Evolutionary conservation across 208 protist genomes (phyloP), one percentile per base, ranked within the genome.

Genomic region (Leishmania guyanensis): DNA sequence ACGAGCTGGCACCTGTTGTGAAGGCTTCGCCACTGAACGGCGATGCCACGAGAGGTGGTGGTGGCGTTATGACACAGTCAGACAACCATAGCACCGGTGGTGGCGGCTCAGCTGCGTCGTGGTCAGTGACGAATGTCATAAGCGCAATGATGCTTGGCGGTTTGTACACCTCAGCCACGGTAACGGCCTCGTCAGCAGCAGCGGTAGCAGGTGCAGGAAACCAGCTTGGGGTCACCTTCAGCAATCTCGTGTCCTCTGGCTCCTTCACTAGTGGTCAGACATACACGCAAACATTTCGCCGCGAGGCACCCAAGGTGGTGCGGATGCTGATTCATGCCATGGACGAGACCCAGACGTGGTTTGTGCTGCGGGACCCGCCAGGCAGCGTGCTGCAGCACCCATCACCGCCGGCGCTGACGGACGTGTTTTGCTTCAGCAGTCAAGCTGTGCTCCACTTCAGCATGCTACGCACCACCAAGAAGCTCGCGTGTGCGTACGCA

Each of bases 241-340:
- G 75, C 72, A 88, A 82, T 62, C 50, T 84, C 20, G 64, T 81
- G 33, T 81, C 81, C 65, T 65, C 84, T 22, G 75, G 79, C 66
- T 17, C 76, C 29, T 80, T 83, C 60, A 81, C 78, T 10, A 86
- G 80, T 29, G 84, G 84, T 5, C 65, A 86, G 79, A 94, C 91
- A 20, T 94, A 96, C 86, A 94, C 87, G 14, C 81, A 78, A 43
- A 89, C 91, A 29, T 95, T 93, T 82, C 77, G 89, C 36, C 86
- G 88, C 46, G 85, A 92, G 77, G 73, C 84, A 58, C 92, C 92
- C 1, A 93, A 94, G 84, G 84, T 95, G 53, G 77, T 91, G 56
- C 86, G 78, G 22, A 96, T 97, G 89, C 84, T 97, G 3, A 81
- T 94, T 46, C 91, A 92, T 81, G 84, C 88, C 29, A 77, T 92